Evolutionary conservation across 129 eudicot species (phyloP), one percentile per base, ranked within the genome.

Genomic region (Deinandra increscens): DNA sequence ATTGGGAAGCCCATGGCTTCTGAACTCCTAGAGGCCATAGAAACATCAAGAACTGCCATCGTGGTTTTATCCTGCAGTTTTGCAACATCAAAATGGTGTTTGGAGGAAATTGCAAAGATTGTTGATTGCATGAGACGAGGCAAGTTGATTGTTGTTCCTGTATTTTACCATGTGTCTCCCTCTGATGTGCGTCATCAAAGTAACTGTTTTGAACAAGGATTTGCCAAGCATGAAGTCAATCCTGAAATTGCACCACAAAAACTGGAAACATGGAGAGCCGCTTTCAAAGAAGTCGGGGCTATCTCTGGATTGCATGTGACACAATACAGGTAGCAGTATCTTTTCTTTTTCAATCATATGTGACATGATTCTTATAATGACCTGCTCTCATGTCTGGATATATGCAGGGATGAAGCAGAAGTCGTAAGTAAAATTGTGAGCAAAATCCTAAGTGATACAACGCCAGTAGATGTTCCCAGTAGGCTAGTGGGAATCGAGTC

Each of bases 21-120:
- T 37, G 37, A 22, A n/a, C 37, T 55, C 17, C 33, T 26, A 56
- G 4, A 26, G 18, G 39, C 63, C 2, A 56, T 56, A 12, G 63
- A 56, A 26, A 56, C 63, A 29, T 56, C 63, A 56, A 23, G 9
- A 56, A 23, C 29, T 56, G 63, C 63, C 9, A 1, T 56, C 4
- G 63, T 56, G 63, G 39, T 56, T 56, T 11, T 56, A 13, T 56
- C 63, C 0, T 26, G 63, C 38, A 9, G 11, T 4, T 56, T 29
- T 29, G 63, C 39, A 26, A 56, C 63, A 9, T 56, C 63, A 26
- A 56, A 56, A 56, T 56, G 63, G 63, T 56, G 63, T 56, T 56
- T 56, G 39, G 38, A 56, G 39, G 63, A 56, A 56, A 13, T 26
- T 29, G 63, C 39, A 56, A 56, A 11, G 37, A 56, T 56, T 56